Percentiles rank a stretch among this genome's conserved stretches.
Conservation (phyloP, 2,329 filamentous ascomycete species). For the Davidsoniella australis region DNA sequence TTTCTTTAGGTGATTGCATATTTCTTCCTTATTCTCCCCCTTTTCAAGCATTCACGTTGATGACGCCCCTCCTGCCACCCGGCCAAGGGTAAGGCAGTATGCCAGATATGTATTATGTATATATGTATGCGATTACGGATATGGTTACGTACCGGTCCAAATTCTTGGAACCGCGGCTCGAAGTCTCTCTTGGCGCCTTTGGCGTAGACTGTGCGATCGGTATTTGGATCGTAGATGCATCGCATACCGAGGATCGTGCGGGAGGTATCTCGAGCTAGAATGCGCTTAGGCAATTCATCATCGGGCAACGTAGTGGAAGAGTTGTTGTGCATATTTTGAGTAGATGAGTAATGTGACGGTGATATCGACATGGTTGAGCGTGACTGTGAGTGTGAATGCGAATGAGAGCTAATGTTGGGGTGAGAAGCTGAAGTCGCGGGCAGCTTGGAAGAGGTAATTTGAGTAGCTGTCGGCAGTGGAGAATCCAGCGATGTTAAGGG, state of each 20-base stretch:
- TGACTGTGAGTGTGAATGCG: conserved; percentile 16
- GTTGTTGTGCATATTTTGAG: conserved; percentile 17
- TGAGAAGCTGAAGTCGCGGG: neutral
- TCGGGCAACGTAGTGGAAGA: conserved; percentile 4
- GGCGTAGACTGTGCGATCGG: conserved; percentile 30
- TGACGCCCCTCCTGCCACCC: conserved; percentile 36
- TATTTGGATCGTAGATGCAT: conserved; percentile 44
- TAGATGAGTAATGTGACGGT: conserved; percentile 3
- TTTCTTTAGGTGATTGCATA: too few relatives aligned
- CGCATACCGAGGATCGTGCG: conserved; percentile 37
- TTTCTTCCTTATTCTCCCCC: neutral
- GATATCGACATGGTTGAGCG: conserved; percentile 1
- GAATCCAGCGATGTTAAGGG: conserved; percentile 36
- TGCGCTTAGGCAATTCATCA: conserved; percentile 22
- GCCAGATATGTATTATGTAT: conserved; percentile 11
- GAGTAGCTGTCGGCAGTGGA: conserved; percentile 18
- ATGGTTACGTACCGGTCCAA: conserved; percentile 47
- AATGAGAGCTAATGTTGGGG: conserved; percentile 18
- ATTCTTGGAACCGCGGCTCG: conserved; percentile 45
- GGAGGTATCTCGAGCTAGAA: conserved; percentile 39
- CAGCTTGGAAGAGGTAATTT: neutral
- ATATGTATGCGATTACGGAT: conserved; percentile 20
- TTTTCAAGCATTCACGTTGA: conserved; percentile 22
- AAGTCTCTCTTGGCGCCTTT: conserved; percentile 36
- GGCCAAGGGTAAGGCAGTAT: neutral